Percentiles rank a stretch among this genome's conserved stretches.
Conservation (phyloP, 23 red algal genomes). For the Rhodosorus marinus region DNA sequence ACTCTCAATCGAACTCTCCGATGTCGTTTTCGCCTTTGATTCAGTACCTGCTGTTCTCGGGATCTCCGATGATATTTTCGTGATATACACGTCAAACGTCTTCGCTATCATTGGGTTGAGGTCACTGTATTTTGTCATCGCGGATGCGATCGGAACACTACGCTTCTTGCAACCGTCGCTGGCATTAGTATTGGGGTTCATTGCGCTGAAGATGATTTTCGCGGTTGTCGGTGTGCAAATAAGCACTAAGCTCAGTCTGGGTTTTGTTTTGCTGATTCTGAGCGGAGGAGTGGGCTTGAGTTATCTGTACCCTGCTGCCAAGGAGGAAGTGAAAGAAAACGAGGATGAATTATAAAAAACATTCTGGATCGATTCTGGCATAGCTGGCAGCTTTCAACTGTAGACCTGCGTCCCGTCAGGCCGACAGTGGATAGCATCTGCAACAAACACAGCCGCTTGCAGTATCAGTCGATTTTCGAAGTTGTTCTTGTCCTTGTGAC, state of each 20-base stretch:
- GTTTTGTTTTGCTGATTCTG: slow-evolving; percentile 28
- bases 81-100: slow-evolving; percentile 86
- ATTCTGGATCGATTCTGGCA: no score
- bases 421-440: no score
- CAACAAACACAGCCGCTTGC: no score
- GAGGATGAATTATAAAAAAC: no score
- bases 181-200: slow-evolving; percentile 60
- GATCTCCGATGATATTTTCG: slow-evolving; percentile 57
- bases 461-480: no score
- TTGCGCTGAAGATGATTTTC: slow-evolving; percentile 63
- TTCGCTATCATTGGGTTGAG: slow-evolving; percentile 83
- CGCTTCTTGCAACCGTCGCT: slow-evolving; percentile 72
- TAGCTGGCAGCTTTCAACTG: no score
- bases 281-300: slow-evolving; percentile 17
- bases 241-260: slow-evolving; percentile 17
- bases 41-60: slow-evolving; percentile 86
- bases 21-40: slow-evolving; percentile 95
- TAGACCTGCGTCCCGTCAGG: no score
- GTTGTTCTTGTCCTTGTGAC: no score
- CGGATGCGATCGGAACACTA: slow-evolving; percentile 37
- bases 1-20: slow-evolving; percentile 63
- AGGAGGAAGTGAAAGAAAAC: background rate
- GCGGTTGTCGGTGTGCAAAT: slow-evolving; percentile 29
- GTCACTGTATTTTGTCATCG: slow-evolving; percentile 75
- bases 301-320: slow-evolving; percentile 11